phyloP scores from a whole-genome alignment of 306 rosid species.

The Prinsepia uniflora region DNA sequence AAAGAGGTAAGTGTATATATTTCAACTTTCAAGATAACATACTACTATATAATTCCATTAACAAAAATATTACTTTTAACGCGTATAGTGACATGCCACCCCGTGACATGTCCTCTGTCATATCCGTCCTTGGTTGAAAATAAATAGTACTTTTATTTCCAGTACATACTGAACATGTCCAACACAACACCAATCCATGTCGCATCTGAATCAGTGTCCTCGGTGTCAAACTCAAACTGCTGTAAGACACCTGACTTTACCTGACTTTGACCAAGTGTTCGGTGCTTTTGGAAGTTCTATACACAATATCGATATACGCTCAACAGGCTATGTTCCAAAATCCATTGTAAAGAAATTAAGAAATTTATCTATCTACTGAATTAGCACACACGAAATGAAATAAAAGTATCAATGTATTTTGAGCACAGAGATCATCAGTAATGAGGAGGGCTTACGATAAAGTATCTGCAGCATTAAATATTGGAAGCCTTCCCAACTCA shows the following conservation, averaged over 20 bases:
- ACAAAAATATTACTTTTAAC: background rate
- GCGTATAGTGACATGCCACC: too few species aligned
- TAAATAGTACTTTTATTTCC: background rate
- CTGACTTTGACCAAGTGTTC: too few species aligned
- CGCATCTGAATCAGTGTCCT: background rate
- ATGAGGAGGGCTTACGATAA: constrained; percentile 60
- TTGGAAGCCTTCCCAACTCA: constrained; percentile 69
- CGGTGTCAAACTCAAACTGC: background rate
- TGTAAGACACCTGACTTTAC: background rate
- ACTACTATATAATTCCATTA: background rate
- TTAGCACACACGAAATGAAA: too few species aligned
- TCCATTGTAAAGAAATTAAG: background rate
- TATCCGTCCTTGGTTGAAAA: background rate
- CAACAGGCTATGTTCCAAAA: background rate
- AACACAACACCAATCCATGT: background rate
- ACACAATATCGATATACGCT: background rate
- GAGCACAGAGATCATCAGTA: constrained; percentile 21
- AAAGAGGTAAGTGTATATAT: background rate
- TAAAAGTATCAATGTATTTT: too few species aligned
- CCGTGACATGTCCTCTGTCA: background rate
- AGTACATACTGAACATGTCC: background rate
- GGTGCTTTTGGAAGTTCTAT: background rate
- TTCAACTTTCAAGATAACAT: background rate
- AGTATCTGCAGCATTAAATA: constrained; percentile 65
- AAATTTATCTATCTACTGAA: background rate